Base-by-base conservation (phyloP, 2,329 filamentous ascomycete species). In the Aspergillus tamarii region DNA sequence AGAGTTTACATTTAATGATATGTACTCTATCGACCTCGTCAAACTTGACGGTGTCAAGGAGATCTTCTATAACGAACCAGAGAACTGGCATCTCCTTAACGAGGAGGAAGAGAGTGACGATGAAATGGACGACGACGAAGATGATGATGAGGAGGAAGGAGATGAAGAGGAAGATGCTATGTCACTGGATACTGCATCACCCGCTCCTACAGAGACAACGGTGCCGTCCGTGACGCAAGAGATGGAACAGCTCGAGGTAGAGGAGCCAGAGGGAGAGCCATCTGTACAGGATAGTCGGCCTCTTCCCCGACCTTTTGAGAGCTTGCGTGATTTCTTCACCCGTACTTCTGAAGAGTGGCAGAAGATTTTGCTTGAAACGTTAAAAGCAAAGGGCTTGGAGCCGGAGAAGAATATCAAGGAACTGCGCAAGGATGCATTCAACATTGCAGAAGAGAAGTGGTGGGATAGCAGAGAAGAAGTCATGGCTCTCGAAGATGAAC, bases 401-500 rank as follows among this genome's bases (percentile, higher is more conserved):
- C 69, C 72, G 2, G 78, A 88, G 46, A 85, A 92, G 67, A 84
- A 88, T 0, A 83, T 96, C 73, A 99, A 99, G 83, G 95, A 98
- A 82, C 89, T 98, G 72, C 93, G 96, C 77, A 91, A 94, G 72
- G 89, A 88, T 75, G 95, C 93, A 1, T 99, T 97, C 76, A 90
- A 93, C 74, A 85, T 93, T 67, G 94, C 94, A 46, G 95, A 99
- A 79, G 91, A 94, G 81, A 97, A 96, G 78, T 99, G 95, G 95
- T 99, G 95, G 95, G 95, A 97, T 83, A 93, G 91, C 75, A 87
- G 95, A 71, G 95, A 99, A 81, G 94, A 98, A 81, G 91, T 99
- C 69, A 91, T 89, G 60, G 91, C 88, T 8, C 79, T 98, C 73
- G 95, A 99, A 80, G 94, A 97, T 79, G 94, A 97, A 81, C 93